phyloP scores from a whole-genome alignment of 768 basidiomycete genomes.

The Russula virescens region DNA sequence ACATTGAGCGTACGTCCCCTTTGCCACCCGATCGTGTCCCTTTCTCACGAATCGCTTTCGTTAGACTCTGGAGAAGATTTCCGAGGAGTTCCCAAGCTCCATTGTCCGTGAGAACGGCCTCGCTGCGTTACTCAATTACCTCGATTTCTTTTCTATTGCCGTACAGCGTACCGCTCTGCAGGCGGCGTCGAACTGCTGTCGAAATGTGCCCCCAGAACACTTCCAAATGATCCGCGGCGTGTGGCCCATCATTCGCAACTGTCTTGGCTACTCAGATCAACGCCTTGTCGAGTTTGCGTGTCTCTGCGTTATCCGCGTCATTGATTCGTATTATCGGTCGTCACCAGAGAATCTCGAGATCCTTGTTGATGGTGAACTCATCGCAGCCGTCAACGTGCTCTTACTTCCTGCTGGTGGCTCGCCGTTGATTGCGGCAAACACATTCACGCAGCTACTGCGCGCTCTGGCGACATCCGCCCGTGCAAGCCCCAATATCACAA shows the following conservation, averaged over 20 bases:
- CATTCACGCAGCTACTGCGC: slow-evolving; percentile 82
- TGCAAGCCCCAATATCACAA: slow-evolving; percentile 80
- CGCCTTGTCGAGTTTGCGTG: slow-evolving; percentile 97
- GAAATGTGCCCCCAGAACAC: slow-evolving; percentile 83
- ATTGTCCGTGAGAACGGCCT: slow-evolving; percentile 96
- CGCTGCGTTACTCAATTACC: slow-evolving; percentile 85
- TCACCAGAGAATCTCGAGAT: slow-evolving; percentile 82
- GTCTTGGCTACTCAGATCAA: slow-evolving; percentile 88
- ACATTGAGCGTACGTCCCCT: slow-evolving; percentile 79
- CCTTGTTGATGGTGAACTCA: slow-evolving; percentile 72
- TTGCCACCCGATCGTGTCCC: slow-evolving; percentile 5
- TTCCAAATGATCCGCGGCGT: slow-evolving; percentile 85
- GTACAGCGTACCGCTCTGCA: slow-evolving; percentile 96
- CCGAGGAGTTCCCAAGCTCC: slow-evolving; percentile 92
- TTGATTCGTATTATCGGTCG: slow-evolving; percentile 87
- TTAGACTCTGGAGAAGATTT: slow-evolving; percentile 98
- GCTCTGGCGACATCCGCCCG: slow-evolving; percentile 84
- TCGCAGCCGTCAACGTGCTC: slow-evolving; percentile 79
- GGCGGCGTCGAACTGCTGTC: slow-evolving; percentile 95
- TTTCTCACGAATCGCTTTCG: slow-evolving; percentile 18
- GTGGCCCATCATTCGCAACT: slow-evolving; percentile 90
- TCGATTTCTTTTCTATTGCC: slow-evolving; percentile 98
- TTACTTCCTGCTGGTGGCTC: slow-evolving; percentile 83
- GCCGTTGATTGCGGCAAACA: slow-evolving; percentile 77
- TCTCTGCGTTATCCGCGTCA: slow-evolving; percentile 87